These are phyloP conservation scores for Rhazya stricta DNA, from an alignment of 257 asterid species.

Conservation along the genomic window DNA sequence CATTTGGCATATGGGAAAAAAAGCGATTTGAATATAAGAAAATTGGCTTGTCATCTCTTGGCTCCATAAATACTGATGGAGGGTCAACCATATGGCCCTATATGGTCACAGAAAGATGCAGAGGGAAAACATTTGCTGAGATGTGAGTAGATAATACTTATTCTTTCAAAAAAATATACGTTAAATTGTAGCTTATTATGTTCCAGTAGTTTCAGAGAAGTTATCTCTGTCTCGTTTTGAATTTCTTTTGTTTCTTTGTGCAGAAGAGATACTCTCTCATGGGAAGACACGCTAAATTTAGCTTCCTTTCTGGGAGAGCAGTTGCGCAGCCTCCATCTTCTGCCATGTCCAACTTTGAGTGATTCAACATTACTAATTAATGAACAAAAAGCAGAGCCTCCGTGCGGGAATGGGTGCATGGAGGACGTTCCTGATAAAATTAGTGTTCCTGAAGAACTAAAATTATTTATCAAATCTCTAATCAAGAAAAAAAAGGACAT, in stretches of 20 bases:
- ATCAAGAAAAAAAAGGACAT: conserved; percentile 63
- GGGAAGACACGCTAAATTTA: conserved; percentile 53
- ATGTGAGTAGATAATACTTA: conserved; percentile 47
- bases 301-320: conserved; percentile 93
- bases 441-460: conserved; percentile 46
- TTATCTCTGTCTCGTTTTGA: conserved; percentile 16
- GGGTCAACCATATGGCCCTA: conserved; percentile 67
- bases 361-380: conserved; percentile 25
- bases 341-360: conserved; percentile 54
- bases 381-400: conserved; percentile 32
- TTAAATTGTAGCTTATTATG: not conserved
- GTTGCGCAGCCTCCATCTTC: conserved; percentile 65
- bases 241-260: conserved; percentile 26
- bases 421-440: conserved; percentile 28
- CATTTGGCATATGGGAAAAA: conserved; percentile 81
- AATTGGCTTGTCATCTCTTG: conserved; percentile 41
- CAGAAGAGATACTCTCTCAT: conserved; percentile 76
- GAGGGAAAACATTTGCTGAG: conserved; percentile 77
- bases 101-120: conserved; percentile 80
- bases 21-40: conserved; percentile 55
- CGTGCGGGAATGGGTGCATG: conserved; percentile 34
- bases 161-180: not conserved
- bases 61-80: conserved; percentile 37
- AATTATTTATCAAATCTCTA: conserved; percentile 50
- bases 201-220: conserved; percentile 8